Conservation (phyloP, 2,329 filamentous ascomycete genomes). For the Sphaceloma murrayae region DNA sequence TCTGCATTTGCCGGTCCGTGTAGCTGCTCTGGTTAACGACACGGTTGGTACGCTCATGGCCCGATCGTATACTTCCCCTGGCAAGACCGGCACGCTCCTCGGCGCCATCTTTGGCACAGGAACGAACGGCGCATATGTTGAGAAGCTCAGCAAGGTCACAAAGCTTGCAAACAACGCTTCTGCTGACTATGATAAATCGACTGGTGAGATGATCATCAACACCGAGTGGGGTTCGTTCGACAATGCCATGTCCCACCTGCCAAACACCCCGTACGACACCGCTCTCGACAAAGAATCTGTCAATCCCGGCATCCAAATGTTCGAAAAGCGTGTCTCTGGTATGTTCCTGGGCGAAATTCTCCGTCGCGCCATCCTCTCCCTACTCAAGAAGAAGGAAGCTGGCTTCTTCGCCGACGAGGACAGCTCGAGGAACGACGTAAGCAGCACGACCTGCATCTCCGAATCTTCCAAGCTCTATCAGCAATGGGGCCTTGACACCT, state of each 20-base stretch:
- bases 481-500: constrained; percentile 84
- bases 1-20: constrained; percentile 76
- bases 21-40: constrained; percentile 95
- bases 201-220: constrained; percentile 95
- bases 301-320: constrained; percentile 96
- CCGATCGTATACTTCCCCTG: constrained; percentile 84
- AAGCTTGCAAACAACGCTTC: constrained; percentile 50
- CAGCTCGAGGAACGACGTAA: constrained; percentile 57
- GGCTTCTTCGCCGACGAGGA: constrained; percentile 69
- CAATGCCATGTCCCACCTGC: constrained; percentile 80
- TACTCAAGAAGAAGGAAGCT: constrained; percentile 58
- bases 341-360: constrained; percentile 98
- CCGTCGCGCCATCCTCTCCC: constrained; percentile 61
- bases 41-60: constrained; percentile 98
- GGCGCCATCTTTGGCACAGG: constrained; percentile 96
- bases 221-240: constrained; percentile 98
- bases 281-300: constrained; percentile 69
- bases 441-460: constrained; percentile 60
- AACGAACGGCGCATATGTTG: constrained; percentile 94
- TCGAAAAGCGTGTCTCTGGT: constrained; percentile 94
- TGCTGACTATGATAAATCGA: constrained; percentile 62
- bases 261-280: constrained; percentile 72
- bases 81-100: constrained; percentile 76
- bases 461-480: constrained; percentile 59
- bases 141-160: constrained; percentile 76